These are phyloP conservation scores for Eucalyptus cloeziana DNA, from an alignment of 345 rosid genomes.

Conservation along the genomic window DNA sequence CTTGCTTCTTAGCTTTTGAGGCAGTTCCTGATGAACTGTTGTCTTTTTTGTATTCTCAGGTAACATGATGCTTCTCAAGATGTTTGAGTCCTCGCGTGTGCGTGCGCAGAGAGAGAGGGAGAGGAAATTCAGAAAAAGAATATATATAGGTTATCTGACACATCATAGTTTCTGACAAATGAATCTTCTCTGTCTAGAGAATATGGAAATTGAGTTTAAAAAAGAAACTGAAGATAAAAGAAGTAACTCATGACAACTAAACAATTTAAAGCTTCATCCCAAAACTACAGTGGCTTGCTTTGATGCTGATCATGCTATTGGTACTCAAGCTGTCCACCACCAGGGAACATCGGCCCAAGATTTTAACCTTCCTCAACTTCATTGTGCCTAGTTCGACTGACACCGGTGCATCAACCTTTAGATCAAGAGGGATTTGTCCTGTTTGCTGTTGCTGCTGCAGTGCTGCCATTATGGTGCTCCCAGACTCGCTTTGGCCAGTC, in stretches of 20 bases:
- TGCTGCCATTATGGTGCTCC: constrained; percentile 57
- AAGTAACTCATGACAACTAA: background rate
- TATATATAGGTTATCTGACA: background rate
- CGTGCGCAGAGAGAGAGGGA: background rate
- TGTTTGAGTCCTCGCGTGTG: background rate
- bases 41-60: background rate
- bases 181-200: background rate
- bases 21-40: background rate
- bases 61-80: background rate
- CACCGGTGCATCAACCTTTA: constrained; percentile 57
- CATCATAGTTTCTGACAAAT: background rate
- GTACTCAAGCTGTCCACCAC: constrained; percentile 67
- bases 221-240: background rate
- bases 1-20: background rate
- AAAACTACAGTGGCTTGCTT: constrained; percentile 65
- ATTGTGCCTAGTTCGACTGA: constrained; percentile 50
- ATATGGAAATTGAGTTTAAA: background rate
- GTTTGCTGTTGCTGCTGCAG: constrained; percentile 81
- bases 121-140: background rate
- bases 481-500: constrained; percentile 43
- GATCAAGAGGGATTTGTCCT: constrained; percentile 69
- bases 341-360: constrained; percentile 56
- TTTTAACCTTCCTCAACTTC: constrained; percentile 57
- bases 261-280: constrained; percentile 40
- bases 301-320: constrained; percentile 43